These are phyloP conservation scores for Ogataea neopini DNA, from an alignment of 805 yeast genomes.

Conservation along the genomic window DNA sequence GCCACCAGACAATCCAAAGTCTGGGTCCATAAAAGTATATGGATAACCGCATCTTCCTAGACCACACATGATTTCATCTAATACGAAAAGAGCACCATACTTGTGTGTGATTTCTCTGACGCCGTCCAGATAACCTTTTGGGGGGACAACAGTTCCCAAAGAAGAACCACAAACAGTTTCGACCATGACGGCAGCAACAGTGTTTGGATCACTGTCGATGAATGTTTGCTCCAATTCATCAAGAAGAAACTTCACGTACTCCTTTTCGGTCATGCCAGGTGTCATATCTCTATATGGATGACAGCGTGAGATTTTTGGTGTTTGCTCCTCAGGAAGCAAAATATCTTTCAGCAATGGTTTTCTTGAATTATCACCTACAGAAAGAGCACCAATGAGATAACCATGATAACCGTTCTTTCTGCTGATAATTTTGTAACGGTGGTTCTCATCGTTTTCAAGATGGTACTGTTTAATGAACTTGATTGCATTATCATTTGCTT, in stretches of 20 bases:
- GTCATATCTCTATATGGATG: conserved; percentile 11
- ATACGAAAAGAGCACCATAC: conserved; percentile 46
- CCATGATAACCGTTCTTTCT: conserved; percentile 49
- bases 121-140: conserved; percentile 36
- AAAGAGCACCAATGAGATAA: conserved; percentile 43
- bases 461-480: conserved; percentile 58
- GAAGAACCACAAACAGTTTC: conserved; percentile 31
- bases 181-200: conserved; percentile 27
- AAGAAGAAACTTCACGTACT: conserved; percentile 20
- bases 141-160: conserved; percentile 31
- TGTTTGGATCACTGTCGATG: conserved; percentile 26
- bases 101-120: conserved; percentile 49
- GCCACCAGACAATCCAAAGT: too few relatives aligned
- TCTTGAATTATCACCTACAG: conserved; percentile 37
- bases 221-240: conserved; percentile 28
- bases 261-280: too few relatives aligned
- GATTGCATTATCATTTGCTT: conserved; percentile 74
- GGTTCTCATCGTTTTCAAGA: conserved; percentile 40
- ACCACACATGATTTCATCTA: conserved; percentile 60
- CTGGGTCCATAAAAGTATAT: too few relatives aligned
- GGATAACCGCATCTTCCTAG: conserved; percentile 56
- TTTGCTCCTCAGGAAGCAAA: too few relatives aligned
- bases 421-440: conserved; percentile 41
- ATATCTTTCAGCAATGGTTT: conserved; percentile 32
- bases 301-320: conserved; percentile 25